Evolutionary conservation across 768 basidiomycete genomes (phyloP).

Genomic region (Hirschioporus abietinus): DNA sequence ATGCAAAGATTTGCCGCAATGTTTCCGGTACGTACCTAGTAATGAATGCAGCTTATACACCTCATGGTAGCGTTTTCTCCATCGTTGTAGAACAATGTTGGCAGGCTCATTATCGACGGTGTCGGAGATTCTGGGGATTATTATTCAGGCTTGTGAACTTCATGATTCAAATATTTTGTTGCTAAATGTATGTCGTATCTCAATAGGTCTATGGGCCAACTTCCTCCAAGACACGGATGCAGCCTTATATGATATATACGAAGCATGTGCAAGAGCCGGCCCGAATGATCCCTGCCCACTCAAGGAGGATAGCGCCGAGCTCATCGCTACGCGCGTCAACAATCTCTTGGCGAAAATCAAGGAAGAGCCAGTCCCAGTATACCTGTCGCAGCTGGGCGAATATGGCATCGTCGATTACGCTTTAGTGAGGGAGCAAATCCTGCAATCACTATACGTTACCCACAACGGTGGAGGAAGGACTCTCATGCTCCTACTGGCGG

Average conservation of each 20-base stretch:
- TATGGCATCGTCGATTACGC: conserved; percentile 24
- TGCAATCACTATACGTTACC: conserved; percentile 19
- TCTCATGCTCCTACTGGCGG: conserved; percentile 19
- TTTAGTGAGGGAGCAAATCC: conserved; percentile 17
- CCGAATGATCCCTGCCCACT: conserved; percentile 15
- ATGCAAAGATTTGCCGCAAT: conserved; percentile 17
- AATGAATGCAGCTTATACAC: not conserved
- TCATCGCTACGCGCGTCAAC: conserved; percentile 8
- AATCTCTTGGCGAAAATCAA: conserved; percentile 8
- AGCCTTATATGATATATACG: conserved; percentile 2
- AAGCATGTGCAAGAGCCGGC: conserved; percentile 4
- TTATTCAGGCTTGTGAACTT: conserved; percentile 15
- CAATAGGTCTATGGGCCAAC: conserved; percentile 10
- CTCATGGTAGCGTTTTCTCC: not conserved
- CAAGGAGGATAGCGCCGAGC: conserved; percentile 14
- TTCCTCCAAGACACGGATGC: conserved; percentile 16
- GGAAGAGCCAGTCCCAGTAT: conserved; percentile 18
- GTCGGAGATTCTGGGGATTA: conserved; percentile 17
- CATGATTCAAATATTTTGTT: too few relatives aligned
- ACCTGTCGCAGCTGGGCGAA: conserved; percentile 3
- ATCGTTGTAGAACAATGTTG: conserved; percentile 17
- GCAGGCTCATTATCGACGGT: conserved; percentile 30
- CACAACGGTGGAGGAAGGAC: not conserved
- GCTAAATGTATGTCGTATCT: not conserved
- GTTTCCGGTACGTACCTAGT: not conserved